Conservation (phyloP, 176 grass and related monocot genomes). For the bread wheat (Triticum aestivum) region DNA sequence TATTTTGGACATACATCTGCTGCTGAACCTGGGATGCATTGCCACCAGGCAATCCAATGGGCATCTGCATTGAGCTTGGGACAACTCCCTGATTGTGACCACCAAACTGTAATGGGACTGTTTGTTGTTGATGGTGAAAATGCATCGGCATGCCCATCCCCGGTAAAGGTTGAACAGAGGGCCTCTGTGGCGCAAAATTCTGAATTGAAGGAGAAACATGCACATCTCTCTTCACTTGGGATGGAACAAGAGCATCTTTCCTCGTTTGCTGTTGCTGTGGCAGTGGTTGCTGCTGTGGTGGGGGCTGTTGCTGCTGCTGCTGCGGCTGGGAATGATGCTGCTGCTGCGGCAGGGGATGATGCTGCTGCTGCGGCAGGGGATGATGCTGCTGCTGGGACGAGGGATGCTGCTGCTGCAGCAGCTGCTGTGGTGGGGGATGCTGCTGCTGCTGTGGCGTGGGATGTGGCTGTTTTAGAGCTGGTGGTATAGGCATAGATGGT, state of each 20-base stretch:
- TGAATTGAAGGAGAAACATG: constrained; percentile 33
- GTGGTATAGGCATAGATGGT: constrained; percentile 38
- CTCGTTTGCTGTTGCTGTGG: constrained; percentile 34
- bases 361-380: constrained; percentile 9
- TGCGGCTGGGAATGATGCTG: background rate
- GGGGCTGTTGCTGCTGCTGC: background rate
- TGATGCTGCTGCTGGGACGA: constrained; percentile 24
- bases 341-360: constrained; percentile 9
- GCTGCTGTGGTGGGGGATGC: background rate
- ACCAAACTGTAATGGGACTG: constrained; percentile 66
- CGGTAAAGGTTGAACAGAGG: constrained; percentile 40
- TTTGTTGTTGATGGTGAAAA: constrained; percentile 51
- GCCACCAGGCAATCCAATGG: constrained; percentile 59
- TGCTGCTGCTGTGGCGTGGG: constrained; percentile 12
- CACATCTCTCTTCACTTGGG: constrained; percentile 49
- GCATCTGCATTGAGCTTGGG: constrained; percentile 75
- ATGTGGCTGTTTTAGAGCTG: constrained; percentile 52
- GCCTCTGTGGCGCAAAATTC: constrained; percentile 38
- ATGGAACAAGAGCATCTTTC: constrained; percentile 40
- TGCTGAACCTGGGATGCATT: constrained; percentile 63
- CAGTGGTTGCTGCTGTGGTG: background rate
- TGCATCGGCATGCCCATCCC: constrained; percentile 43
- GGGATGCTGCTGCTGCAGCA: background rate
- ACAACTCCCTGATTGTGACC: constrained; percentile 61
- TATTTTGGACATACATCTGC: constrained; percentile 49